A percentile compares a stretch with the other conserved stretches of the same genome.
These are phyloP conservation scores for Pseudogymnoascus sp. DNA, from an alignment of 2,329 filamentous ascomycete species.

Conservation along the genomic window DNA sequence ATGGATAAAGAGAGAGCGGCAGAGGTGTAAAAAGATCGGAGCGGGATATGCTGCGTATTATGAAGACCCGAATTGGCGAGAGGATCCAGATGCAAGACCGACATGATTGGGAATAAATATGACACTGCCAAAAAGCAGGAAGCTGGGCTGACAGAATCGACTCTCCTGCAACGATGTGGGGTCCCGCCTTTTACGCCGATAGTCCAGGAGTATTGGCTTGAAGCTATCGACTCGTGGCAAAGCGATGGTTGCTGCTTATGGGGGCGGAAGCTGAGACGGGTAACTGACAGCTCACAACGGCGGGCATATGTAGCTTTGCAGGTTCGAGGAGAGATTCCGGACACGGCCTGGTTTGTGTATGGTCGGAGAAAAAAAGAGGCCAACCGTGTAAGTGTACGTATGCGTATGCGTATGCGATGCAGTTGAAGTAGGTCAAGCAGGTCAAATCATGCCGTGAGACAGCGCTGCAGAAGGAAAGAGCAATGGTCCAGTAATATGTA, in stretches of 20 bases:
- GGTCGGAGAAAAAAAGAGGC: not conserved
- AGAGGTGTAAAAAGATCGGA: not conserved
- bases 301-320: not conserved
- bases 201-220: not conserved
- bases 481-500: not conserved
- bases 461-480: not conserved
- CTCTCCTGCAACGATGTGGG: constrained; percentile 4
- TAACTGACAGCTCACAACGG: constrained; percentile 5
- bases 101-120: not conserved
- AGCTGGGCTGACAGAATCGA: not conserved
- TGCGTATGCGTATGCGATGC: not conserved
- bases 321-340: not conserved
- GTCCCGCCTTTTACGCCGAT: not conserved
- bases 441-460: not conserved
- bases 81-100: not conserved
- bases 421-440: not conserved
- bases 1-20: not conserved
- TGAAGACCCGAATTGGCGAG: constrained; percentile 5
- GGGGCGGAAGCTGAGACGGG: not conserved
- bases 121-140: not conserved
- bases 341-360: not conserved
- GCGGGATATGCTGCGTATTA: constrained; percentile 8
- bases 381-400: not conserved
- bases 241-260: not conserved
- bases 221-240: not conserved